Conservation (phyloP, 2,329 filamentous ascomycete genomes). For the Colletotrichum zoysiae region DNA sequence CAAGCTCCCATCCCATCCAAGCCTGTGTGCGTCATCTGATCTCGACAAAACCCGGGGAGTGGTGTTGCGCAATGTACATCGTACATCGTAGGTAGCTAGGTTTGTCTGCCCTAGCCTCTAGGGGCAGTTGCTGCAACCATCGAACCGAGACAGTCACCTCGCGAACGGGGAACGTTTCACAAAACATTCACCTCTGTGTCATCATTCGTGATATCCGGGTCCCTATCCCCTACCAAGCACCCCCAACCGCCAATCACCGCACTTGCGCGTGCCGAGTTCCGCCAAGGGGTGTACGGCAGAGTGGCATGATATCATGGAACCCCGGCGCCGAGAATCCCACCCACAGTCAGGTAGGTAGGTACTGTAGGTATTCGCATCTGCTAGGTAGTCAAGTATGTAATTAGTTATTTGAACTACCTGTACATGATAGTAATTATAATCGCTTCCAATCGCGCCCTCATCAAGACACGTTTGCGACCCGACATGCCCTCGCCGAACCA, state of each 20-base stretch:
- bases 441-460: not conserved
- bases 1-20: conserved; percentile 8
- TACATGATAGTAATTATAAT: not conserved
- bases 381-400: not conserved
- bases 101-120: not conserved
- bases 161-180: conserved; percentile 39
- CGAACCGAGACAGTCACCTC: conserved; percentile 1
- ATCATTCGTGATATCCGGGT: conserved; percentile 29
- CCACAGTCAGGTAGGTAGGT: not conserved
- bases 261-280: conserved; percentile 34
- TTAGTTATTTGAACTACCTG: not conserved
- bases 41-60: conserved; percentile 7
- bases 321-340: conserved; percentile 26
- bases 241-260: conserved; percentile 30
- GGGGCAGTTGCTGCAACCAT: conserved; percentile 20
- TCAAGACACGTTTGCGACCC: not conserved
- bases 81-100: no score
- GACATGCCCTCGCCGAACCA: not conserved
- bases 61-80: not conserved
- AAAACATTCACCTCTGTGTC: conserved; percentile 40
- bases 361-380: not conserved
- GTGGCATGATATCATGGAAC: conserved; percentile 40
- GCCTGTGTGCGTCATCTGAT: conserved; percentile 23
- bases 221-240: conserved; percentile 23
- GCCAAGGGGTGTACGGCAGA: conserved; percentile 32